Base-by-base conservation (phyloP, 495 filamentous ascomycete genomes). In the Talaromyces adpressus region DNA sequence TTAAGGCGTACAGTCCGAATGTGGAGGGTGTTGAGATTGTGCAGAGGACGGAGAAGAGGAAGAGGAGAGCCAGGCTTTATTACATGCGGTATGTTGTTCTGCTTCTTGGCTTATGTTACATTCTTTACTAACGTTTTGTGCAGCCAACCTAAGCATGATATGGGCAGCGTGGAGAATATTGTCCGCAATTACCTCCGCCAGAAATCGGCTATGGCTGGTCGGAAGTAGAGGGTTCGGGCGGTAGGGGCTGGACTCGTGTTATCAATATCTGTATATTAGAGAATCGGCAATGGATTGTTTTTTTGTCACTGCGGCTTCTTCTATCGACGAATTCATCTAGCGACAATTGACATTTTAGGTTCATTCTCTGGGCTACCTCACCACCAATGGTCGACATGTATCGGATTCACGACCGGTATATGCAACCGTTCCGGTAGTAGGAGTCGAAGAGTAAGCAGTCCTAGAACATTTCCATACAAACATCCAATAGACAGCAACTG, bases 11-110 rank as follows among this genome's bases (percentile, higher is more conserved):
- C 79, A 88, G 82, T 66, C 92, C 92, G 64, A 91, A 90, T 72
- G 88, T 98, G 57, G 83, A 89, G 69, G 90, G 90, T 63, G 89
- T 99, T 69, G 95, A 99, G 79, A 87, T 99, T 66, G 90, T 98
- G 74, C 89, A 96, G 85, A 82, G 93, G 60, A 82, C 82, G 61
- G 80, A 82, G 74, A 92, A 90, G 87, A 84, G 91, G 75, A 90
- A 91, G 62, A 89, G 94, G 71, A 87, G 95, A 70, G 94, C 93
- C 22, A 81, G 91, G 65, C 81, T 98, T 72, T 96, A 89, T 69
- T 97, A 94, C 77, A 88, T 99, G 89, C 84, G 94, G 79, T 83
- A 84, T 76, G 87, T 79, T n/a, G n/a, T n/a, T n/a, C n/a, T n/a
- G n/a, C n/a, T n/a, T n/a, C n/a, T n/a, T n/a, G n/a, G n/a, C n/a